A percentile compares a stretch with the other conserved stretches of the same genome.
phyloP scores from a whole-genome alignment of 345 rosid species.

The Salix caprea region DNA sequence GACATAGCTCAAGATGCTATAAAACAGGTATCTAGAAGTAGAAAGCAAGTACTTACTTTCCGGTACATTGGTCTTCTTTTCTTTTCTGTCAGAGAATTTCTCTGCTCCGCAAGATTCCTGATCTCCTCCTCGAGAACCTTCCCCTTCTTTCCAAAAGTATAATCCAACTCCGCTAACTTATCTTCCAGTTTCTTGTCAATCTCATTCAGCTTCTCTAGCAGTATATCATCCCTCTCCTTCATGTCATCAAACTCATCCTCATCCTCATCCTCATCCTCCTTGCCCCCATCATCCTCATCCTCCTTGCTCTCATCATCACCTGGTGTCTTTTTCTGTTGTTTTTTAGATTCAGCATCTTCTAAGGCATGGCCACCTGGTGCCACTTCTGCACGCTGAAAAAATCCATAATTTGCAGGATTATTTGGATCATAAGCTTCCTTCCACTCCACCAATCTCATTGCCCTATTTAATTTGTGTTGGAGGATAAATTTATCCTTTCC shows the following conservation, averaged over 20 bases:
- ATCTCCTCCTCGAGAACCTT: constrained; percentile 89
- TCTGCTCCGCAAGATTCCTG: constrained; percentile 84
- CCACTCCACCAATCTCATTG: constrained; percentile 79
- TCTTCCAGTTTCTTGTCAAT: constrained; percentile 80
- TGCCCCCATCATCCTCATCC: constrained; percentile 81
- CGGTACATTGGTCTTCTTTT: constrained; percentile 75
- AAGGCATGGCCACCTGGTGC: constrained; percentile 30
- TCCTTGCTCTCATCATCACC: constrained; percentile 55
- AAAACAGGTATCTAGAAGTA: constrained; percentile 1
- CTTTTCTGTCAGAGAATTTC: constrained; percentile 85
- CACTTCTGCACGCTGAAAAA: constrained; percentile 43
- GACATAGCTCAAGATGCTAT: neutral
- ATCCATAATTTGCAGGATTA: constrained; percentile 71
- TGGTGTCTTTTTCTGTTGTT: constrained; percentile 31
- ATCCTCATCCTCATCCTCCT: constrained; percentile 57
- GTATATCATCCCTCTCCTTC: constrained; percentile 77
- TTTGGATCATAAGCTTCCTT: constrained; percentile 90
- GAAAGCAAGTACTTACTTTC: constrained; percentile 44
- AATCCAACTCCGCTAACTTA: constrained; percentile 79
- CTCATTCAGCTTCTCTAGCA: constrained; percentile 66
- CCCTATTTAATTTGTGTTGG: constrained; percentile 81
- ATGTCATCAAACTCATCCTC: constrained; percentile 85
- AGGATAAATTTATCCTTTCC: constrained; percentile 87
- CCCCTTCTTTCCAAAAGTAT: constrained; percentile 91
- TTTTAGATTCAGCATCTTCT: constrained; percentile 37